Conservation (phyloP, 1,139 yeast species). For the Insectozyma bohioensis region DNA sequence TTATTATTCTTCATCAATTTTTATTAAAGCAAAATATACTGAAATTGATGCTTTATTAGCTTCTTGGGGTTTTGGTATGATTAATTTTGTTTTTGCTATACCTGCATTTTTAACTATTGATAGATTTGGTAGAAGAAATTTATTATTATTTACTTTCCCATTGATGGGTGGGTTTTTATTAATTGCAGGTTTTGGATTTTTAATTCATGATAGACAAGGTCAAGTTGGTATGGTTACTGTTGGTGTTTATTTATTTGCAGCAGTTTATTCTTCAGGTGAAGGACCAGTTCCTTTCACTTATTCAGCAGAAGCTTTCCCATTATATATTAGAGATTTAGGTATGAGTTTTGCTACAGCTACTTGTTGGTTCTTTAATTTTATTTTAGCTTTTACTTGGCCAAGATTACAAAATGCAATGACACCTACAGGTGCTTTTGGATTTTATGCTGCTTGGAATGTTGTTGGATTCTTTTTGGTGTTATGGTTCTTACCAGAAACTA, state of each 20-base stretch:
- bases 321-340: slow-evolving; percentile 81
- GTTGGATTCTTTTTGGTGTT: slow-evolving; percentile 69
- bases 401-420: not conserved
- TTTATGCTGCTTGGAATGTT: slow-evolving; percentile 85
- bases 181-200: slow-evolving; percentile 76
- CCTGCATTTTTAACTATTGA: slow-evolving; percentile 87
- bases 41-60: slow-evolving; percentile 67
- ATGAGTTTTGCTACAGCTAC: slow-evolving; percentile 85
- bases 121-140: slow-evolving; percentile 70
- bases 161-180: slow-evolving; percentile 66
- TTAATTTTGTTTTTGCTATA: slow-evolving; percentile 76
- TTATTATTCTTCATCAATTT: slow-evolving; percentile 73
- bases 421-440: slow-evolving; percentile 75
- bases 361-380: slow-evolving; percentile 82
- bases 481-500: slow-evolving; percentile 70
- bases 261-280: slow-evolving; percentile 80
- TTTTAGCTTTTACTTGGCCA: slow-evolving; percentile 66
- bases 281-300: slow-evolving; percentile 94
- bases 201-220: slow-evolving; percentile 42
- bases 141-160: slow-evolving; percentile 74
- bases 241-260: slow-evolving; percentile 73
- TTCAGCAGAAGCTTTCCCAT: slow-evolving; percentile 81
- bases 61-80: slow-evolving; percentile 83
- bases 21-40: slow-evolving; percentile 64
- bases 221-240: slow-evolving; percentile 57